phyloP scores from a whole-genome alignment of 441 rosid genomes.

The Capsella rubella region DNA sequence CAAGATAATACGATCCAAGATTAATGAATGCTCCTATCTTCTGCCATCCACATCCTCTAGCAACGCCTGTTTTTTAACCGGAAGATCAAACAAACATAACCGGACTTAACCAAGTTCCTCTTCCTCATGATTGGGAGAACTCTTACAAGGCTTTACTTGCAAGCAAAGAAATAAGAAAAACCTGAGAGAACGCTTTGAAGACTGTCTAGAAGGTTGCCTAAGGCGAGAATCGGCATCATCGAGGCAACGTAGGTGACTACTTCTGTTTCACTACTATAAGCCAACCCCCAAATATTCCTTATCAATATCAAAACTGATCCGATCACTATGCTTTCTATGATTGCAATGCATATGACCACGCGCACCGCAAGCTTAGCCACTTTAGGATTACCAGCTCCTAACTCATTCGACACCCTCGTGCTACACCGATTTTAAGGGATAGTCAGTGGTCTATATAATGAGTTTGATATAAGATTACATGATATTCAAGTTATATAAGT shows the following conservation, averaged over 20 bases:
- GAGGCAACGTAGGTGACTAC: constrained; percentile 60
- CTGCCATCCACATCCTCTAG: constrained; percentile 81
- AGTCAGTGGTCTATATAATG: neutral
- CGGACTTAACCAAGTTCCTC: constrained; percentile 21
- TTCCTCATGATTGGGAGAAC: neutral
- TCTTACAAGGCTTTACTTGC: constrained; percentile 9
- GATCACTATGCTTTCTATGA: constrained; percentile 54
- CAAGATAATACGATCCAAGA: constrained; percentile 60
- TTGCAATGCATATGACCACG: constrained; percentile 47
- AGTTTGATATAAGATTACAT: neutral
- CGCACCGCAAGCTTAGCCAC: constrained; percentile 61
- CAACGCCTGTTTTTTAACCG: constrained; percentile 48
- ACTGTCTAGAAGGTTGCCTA: constrained; percentile 59
- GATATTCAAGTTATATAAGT: neutral
- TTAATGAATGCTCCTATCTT: constrained; percentile 58
- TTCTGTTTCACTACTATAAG: constrained; percentile 56
- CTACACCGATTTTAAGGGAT: constrained; percentile 37
- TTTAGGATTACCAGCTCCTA: constrained; percentile 67
- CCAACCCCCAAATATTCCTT: constrained; percentile 68
- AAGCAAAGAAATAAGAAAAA: constrained; percentile 14
- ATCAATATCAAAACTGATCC: constrained; percentile 54
- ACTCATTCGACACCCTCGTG: constrained; percentile 80
- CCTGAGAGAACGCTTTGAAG: constrained; percentile 70
- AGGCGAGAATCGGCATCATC: constrained; percentile 56
- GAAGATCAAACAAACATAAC: neutral